Evolutionary conservation across 306 rosid genomes (phyloP), one percentile per base, ranked within the genome.

Genomic region (Lotus japonicus): DNA sequence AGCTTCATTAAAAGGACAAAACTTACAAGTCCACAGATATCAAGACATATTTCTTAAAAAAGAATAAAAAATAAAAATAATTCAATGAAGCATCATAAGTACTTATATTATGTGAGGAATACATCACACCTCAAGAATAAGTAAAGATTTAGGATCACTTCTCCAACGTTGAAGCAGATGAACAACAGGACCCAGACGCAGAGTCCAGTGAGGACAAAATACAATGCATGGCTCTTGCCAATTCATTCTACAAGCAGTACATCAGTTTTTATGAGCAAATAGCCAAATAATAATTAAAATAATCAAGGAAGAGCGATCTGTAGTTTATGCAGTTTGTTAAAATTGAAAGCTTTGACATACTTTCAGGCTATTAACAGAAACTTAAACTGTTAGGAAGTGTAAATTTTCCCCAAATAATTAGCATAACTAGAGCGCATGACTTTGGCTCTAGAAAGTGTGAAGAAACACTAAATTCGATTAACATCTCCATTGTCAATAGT

Each of bases 141-240:
- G 97, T 62, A 92, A 76, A 42, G 95, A 92, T 46, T 84, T 86
- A 23, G 83, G 84, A 82, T 89, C 84, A 59, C 89, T 85, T 58
- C 82, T 70, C 98, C 98, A 92, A 11, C 80, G 85, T 8, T 18
- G 89, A 72, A 92, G 97, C 57, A 92, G 82, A 70, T 84, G 92
- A 80, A 92, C 91, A 77, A 66, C 81, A 11, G 95, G 96, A 70
- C 98, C 98, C 53, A 92, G 83, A 58, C 98, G 92, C 68, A 92
- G 74, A 80, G 82, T 88, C 96, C 95, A 88, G 70, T 88, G 95
- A 60, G 94, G 91, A 78, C 85, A 79, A 74, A 92, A 88, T 65
- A 92, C 87, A 35, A 92, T 77, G 81, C 95, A 92, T 10, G 97
- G 97, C 74, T 92, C 97, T 82, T 82, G 87, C 92, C 91, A 92